Conservation (phyloP, 2,329 filamentous ascomycete species). For the Westerdykella sp. region DNA sequence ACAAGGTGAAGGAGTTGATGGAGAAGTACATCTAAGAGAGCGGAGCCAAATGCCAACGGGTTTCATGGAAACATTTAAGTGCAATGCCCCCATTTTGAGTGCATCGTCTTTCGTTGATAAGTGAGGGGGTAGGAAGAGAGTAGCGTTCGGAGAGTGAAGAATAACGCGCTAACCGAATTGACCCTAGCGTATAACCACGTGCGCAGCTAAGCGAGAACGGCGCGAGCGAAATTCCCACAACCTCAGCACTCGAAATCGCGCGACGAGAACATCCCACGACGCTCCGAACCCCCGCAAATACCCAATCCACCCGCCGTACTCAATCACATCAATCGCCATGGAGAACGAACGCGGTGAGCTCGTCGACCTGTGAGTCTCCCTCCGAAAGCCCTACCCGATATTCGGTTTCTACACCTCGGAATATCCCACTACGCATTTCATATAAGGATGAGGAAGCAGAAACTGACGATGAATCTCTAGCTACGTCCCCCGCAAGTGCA, state of each 20-base stretch:
- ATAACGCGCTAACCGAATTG: too few relatives aligned
- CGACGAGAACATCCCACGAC: constrained; percentile 22
- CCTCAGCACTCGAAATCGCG: constrained; percentile 13
- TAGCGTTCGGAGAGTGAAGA: too few relatives aligned
- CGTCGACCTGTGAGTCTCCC: constrained; percentile 81
- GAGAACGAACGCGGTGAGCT: constrained; percentile 99
- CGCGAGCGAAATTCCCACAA: constrained; percentile 7
- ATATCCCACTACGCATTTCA: not conserved
- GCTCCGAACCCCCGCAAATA: constrained; percentile 16
- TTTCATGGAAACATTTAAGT: not conserved
- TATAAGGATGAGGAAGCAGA: not conserved
- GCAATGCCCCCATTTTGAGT: not conserved
- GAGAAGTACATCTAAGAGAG: constrained; percentile 16
- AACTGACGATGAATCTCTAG: constrained; percentile 40
- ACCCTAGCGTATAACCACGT: not conserved
- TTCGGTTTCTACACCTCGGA: not conserved
- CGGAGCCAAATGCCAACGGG: not conserved
- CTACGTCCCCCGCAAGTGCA: constrained; percentile 99
- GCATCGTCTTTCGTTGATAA: not conserved
- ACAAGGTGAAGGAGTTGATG: constrained; percentile 34
- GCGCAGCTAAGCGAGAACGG: constrained; percentile 2
- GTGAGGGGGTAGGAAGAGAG: not conserved
- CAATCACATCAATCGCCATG: constrained; percentile 58
- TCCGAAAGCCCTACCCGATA: constrained; percentile 3
- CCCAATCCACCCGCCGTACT: constrained; percentile 14